Evolutionary conservation across 1,139 yeast genomes (phyloP), one percentile per base, ranked within the genome.

Genomic region (Tardiomyces depauwii): DNA sequence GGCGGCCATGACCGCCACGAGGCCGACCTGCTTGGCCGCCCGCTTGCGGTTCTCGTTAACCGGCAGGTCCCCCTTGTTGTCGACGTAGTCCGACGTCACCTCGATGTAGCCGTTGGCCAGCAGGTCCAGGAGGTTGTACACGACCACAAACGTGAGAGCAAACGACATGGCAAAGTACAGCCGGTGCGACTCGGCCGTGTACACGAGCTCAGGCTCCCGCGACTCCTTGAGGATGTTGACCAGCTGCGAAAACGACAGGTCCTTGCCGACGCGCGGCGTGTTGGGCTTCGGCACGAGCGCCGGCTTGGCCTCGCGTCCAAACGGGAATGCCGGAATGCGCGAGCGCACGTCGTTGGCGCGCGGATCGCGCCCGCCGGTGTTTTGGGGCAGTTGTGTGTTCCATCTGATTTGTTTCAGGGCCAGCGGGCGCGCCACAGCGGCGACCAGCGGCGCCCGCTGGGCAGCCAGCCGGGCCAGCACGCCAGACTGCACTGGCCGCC

Each of bases 101-200:
- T 78, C 77, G 50, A 67, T 73, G 59, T 67, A 63, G 9, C 82
- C 74, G 73, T 82, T 73, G 60, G 84, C 80, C 42, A 74, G 58
- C 56, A 76, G 54, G 60, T 65, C 85, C 70, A 76, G 71, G 44
- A 81, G 61, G 6, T 83, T 85, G 61, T 85, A 86, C 12, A 82
- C 71, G 3, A 82, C 71, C 55, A 83, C 78, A 38, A 82, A 67
- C 0, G 88, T 85, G 57, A 82, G 72, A 39, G 86, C 79, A 52
- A 80, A 77, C 59, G 86, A 77, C 38, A 79, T 74, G 21, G 83
- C 66, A 60, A 85, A 84, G 61, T 84, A 86, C 27, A 84, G 68
- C 48, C 84, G 70, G 59, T 86, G 95, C 0, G 93, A 85, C 63
- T 86, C 95, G 30, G 88, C 79, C 67, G 83, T 89, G 63, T 86